Evolutionary conservation across 257 asterid species (phyloP).

Genomic region (Solanum bulbocastanum): DNA sequence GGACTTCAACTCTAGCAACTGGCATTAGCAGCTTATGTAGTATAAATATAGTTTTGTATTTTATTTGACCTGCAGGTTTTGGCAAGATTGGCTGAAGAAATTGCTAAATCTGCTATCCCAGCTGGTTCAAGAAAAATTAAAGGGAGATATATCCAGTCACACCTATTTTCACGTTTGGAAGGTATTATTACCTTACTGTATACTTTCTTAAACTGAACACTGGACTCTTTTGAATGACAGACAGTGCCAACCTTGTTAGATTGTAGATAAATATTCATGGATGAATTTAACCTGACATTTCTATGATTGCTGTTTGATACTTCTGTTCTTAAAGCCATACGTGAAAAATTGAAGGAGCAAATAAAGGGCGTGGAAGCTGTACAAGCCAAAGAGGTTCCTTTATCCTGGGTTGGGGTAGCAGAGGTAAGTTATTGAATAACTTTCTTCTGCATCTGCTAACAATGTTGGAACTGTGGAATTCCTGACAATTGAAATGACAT

Average conservation of each 20-base stretch:
- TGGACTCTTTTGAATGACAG: not conserved
- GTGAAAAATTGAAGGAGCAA: conserved; percentile 53
- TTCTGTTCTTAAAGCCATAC: conserved; percentile 49
- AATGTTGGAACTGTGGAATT: not conserved
- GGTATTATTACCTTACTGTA: conserved; percentile 26
- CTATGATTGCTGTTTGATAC: not conserved
- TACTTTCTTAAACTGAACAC: not conserved
- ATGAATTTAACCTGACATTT: not conserved
- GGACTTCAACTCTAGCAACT: not conserved
- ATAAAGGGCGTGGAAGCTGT: conserved; percentile 65
- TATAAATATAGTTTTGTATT: not conserved
- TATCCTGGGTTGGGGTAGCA: conserved; percentile 82
- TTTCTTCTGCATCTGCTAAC: not conserved
- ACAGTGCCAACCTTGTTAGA: not conserved
- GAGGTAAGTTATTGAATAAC: conserved; percentile 45
- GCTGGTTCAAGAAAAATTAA: conserved; percentile 72
- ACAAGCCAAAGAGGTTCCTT: conserved; percentile 51
- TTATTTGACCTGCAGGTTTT: conserved; percentile 40
- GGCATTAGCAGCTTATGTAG: not conserved
- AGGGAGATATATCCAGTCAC: conserved; percentile 81
- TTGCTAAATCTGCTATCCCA: conserved; percentile 53
- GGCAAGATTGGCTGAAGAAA: conserved; percentile 63
- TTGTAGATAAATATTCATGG: not conserved
- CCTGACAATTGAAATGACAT: not conserved
- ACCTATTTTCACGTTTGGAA: conserved; percentile 54